phyloP scores from a whole-genome alignment of 805 yeast genomes.

The Grigorovia yakushimaensis region DNA sequence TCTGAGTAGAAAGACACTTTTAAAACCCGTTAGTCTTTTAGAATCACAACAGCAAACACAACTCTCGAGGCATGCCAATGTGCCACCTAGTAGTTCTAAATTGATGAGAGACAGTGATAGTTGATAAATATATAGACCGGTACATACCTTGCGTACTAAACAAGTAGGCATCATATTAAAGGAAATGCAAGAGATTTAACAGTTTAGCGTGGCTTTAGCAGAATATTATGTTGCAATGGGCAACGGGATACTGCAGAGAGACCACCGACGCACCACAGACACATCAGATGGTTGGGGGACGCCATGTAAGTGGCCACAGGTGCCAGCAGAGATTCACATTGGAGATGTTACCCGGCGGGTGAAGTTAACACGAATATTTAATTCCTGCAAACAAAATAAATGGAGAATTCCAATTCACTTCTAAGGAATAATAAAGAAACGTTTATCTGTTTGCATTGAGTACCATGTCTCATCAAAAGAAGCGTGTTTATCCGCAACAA shows the following conservation, averaged over 20 bases:
- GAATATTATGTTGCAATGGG: no score
- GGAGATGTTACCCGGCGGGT: background rate
- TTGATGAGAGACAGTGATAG: background rate
- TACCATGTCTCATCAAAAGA: slow-evolving; percentile 31
- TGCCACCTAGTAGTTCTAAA: background rate
- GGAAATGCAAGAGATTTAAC: no score
- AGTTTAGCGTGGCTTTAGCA: no score
- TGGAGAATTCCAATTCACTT: background rate
- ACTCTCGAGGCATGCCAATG: background rate
- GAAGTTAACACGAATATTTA: background rate
- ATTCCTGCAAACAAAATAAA: background rate
- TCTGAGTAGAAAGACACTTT: background rate
- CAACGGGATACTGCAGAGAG: no score
- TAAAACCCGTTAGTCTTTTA: background rate
- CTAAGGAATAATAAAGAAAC: background rate
- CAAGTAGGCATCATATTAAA: no score
- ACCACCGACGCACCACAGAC: no score
- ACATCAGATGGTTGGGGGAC: no score
- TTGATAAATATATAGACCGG: no score
- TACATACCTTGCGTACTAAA: no score
- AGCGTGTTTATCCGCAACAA: slow-evolving; percentile 38
- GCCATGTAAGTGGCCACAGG: background rate
- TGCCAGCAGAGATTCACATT: no score
- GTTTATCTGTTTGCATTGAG: background rate
- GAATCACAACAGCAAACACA: background rate